Evolutionary conservation across 2,329 filamentous ascomycete genomes (phyloP).

Genomic region (Claviceps cyperi): DNA sequence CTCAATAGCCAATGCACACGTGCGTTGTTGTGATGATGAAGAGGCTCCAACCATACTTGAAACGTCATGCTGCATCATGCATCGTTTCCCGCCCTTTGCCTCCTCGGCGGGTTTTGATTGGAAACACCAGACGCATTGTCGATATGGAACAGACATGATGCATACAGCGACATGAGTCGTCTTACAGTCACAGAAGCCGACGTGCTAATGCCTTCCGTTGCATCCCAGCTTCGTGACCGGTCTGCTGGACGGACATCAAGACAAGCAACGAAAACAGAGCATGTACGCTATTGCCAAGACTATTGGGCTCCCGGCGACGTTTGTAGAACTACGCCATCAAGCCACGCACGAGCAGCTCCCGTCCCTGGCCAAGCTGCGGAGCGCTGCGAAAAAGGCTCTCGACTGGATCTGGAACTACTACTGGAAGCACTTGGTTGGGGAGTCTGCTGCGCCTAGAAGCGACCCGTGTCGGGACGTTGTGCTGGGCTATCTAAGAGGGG

Average conservation of each 20-base stretch:
- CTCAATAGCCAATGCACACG: too few species aligned
- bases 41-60: too few species aligned
- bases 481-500: conserved; percentile 24
- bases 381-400: conserved; percentile 54
- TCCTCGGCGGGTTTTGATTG: background rate
- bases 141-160: background rate
- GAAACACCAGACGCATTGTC: background rate
- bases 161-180: background rate
- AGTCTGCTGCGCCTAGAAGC: conserved; percentile 3
- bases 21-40: too few species aligned
- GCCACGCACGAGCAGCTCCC: conserved; percentile 82
- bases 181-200: background rate
- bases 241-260: conserved; percentile 59
- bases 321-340: conserved; percentile 81
- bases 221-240: conserved; percentile 59
- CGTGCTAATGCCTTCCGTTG: background rate
- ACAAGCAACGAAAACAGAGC: conserved; percentile 50
- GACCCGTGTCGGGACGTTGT: conserved; percentile 22
- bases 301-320: conserved; percentile 57
- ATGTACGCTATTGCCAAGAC: conserved; percentile 60
- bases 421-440: conserved; percentile 44
- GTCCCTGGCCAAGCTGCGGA: conserved; percentile 55
- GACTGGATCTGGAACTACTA: conserved; percentile 84
- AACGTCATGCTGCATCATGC: background rate
- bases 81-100: background rate